Conservation (phyloP, 306 rosid genomes). For the Castanea crenata region DNA sequence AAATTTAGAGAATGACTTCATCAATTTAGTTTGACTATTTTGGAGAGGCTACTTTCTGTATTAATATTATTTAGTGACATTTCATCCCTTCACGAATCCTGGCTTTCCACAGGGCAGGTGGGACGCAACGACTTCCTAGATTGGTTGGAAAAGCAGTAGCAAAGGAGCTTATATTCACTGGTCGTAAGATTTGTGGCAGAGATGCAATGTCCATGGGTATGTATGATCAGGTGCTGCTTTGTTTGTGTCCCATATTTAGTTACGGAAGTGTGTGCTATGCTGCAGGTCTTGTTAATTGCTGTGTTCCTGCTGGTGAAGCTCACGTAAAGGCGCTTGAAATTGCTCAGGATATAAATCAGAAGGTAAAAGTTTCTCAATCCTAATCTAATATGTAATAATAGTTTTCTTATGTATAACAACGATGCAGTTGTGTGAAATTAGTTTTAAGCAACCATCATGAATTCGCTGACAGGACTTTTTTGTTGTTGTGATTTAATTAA, state of each 20-base stretch:
- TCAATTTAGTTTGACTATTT: neutral
- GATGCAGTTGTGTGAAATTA: neutral
- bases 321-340: conserved; percentile 69
- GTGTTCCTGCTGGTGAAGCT: conserved; percentile 84
- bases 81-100: conserved; percentile 22
- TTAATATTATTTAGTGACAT: neutral
- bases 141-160: conserved; percentile 78
- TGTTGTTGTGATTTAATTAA: neutral
- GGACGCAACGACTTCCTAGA: conserved; percentile 87
- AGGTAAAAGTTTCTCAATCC: conserved; percentile 43
- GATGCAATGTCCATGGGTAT: conserved; percentile 85
- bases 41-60: conserved; percentile 2
- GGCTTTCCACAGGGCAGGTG: conserved; percentile 78
- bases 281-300: conserved; percentile 83
- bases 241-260: conserved; percentile 3
- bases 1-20: neutral
- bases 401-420: neutral
- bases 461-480: neutral
- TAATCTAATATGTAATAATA: conserved; percentile 5
- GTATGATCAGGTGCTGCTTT: neutral
- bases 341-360: conserved; percentile 71
- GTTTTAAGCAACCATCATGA: neutral
- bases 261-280: conserved; percentile 13
- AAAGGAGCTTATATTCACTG: conserved; percentile 81
- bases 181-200: conserved; percentile 62